Conservation (phyloP, 805 yeast genomes). For the Nakazawaea pomicola region DNA sequence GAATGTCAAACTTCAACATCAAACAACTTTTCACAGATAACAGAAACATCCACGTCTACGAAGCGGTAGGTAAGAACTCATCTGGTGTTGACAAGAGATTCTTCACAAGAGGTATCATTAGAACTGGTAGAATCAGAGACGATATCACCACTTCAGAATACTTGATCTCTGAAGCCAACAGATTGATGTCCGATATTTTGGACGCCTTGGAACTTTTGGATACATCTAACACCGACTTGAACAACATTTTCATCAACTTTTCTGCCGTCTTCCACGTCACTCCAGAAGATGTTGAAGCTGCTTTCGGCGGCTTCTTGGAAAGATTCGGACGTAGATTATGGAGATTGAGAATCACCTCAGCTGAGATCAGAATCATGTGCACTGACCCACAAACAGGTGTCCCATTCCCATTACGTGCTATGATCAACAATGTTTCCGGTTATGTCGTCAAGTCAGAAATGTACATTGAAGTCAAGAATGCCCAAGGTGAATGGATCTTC, state of each 20-base stretch:
- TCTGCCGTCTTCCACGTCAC: conserved; percentile 92
- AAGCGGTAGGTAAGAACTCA: conserved; percentile 91
- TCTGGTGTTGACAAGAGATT: conserved; percentile 85
- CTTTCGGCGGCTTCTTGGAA: conserved; percentile 96
- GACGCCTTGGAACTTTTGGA: conserved; percentile 94
- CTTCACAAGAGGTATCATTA: conserved; percentile 94
- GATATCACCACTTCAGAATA: conserved; percentile 92
- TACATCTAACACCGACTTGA: conserved; percentile 90
- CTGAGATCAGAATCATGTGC: conserved; percentile 95
- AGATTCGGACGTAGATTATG: conserved; percentile 95
- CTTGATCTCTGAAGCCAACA: conserved; percentile 91
- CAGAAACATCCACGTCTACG: conserved; percentile 95
- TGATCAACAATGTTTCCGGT: conserved; percentile 94
- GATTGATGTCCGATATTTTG: conserved; percentile 92
- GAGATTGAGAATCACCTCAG: conserved; percentile 95
- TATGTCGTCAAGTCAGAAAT: conserved; percentile 94
- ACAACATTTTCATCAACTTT: conserved; percentile 95
- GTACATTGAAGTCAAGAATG: conserved; percentile 89
- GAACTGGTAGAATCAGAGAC: conserved; percentile 93
- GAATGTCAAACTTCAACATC: conserved; percentile 91
- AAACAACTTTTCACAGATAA: conserved; percentile 94
- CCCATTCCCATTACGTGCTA: conserved; percentile 94
- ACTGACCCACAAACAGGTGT: conserved; percentile 82
- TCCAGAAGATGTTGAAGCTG: conserved; percentile 95
- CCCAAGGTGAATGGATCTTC: conserved; percentile 95